Evolutionary conservation across 2,329 filamentous ascomycete genomes (phyloP).

Genomic region (Lecanoromycetidae sp.): DNA sequence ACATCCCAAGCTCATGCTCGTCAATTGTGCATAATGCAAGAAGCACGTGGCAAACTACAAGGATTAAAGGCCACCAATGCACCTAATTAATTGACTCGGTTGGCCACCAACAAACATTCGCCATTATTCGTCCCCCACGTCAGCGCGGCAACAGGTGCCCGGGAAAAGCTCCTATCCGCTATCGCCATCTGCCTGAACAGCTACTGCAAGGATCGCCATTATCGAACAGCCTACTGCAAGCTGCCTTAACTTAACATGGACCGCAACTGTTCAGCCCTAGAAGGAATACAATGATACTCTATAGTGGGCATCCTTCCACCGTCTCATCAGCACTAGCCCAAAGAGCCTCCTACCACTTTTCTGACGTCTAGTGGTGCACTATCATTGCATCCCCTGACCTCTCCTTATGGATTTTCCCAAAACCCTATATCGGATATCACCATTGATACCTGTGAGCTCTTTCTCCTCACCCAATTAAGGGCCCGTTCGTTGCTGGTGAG

Average conservation of each 20-base stretch:
- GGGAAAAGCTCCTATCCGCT: background rate
- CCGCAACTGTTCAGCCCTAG: slow-evolving; percentile 1
- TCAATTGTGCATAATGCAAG: slow-evolving; percentile 9
- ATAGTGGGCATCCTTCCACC: no score
- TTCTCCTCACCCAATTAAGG: no score
- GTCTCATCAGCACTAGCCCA: background rate
- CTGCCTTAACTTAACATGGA: background rate
- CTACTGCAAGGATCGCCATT: slow-evolving; percentile 2
- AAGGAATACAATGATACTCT: no score
- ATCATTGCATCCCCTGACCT: no score
- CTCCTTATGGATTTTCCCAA: no score
- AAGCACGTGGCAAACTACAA: slow-evolving; percentile 11
- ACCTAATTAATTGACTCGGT: background rate
- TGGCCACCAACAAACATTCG: background rate
- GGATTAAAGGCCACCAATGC: slow-evolving; percentile 7
- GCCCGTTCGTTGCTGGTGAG: no score
- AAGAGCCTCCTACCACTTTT: background rate
- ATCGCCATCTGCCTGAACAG: background rate
- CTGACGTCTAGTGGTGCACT: no score
- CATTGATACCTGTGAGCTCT: no score
- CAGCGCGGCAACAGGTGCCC: background rate
- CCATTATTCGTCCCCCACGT: background rate
- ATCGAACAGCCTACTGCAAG: no score
- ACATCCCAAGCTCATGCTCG: slow-evolving; percentile 6
- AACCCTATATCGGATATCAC: no score